phyloP scores from a whole-genome alignment of 1,284 basidiomycete species.

The Leccinum fuscescens region DNA sequence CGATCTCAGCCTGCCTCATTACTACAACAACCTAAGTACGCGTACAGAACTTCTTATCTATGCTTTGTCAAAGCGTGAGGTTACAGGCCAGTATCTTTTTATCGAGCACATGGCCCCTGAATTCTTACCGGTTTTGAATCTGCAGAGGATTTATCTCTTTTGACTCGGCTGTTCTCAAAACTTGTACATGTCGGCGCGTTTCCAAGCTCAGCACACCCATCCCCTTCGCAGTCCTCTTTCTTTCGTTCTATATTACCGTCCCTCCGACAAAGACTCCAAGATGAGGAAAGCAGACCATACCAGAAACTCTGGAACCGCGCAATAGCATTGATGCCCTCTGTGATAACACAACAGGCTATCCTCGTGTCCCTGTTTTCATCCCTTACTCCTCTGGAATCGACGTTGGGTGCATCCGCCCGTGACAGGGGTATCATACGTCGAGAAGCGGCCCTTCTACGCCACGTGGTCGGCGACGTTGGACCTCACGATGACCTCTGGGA shows the following conservation, averaged over 20 bases:
- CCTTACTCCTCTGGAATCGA: constrained; percentile 33
- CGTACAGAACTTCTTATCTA: constrained; percentile 54
- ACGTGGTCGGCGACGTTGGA: constrained; percentile 48
- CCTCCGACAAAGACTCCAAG: constrained; percentile 45
- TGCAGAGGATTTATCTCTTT: constrained; percentile 32
- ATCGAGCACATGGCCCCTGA: neutral
- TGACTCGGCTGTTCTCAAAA: constrained; percentile 60
- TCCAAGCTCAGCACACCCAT: constrained; percentile 43
- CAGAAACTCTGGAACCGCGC: constrained; percentile 50
- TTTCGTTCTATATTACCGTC: constrained; percentile 48
- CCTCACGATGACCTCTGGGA: constrained; percentile 54
- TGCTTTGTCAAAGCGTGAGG: constrained; percentile 26
- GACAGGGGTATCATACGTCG: constrained; percentile 48
- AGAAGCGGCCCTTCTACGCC: constrained; percentile 48
- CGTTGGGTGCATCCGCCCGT: constrained; percentile 22
- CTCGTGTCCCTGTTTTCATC: constrained; percentile 57
- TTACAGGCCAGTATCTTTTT: constrained; percentile 32
- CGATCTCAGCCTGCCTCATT: constrained; percentile 51
- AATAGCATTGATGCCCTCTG: constrained; percentile 48
- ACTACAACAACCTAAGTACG: constrained; percentile 50
- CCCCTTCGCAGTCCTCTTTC: constrained; percentile 64
- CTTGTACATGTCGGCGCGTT: constrained; percentile 66
- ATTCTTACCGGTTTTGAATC: constrained; percentile 14
- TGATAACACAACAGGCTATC: constrained; percentile 53
- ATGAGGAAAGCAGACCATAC: constrained; percentile 37